These are phyloP conservation scores for Microbotryomycetes sp. DNA, from an alignment of 1,284 basidiomycete species.

Conservation along the genomic window DNA sequence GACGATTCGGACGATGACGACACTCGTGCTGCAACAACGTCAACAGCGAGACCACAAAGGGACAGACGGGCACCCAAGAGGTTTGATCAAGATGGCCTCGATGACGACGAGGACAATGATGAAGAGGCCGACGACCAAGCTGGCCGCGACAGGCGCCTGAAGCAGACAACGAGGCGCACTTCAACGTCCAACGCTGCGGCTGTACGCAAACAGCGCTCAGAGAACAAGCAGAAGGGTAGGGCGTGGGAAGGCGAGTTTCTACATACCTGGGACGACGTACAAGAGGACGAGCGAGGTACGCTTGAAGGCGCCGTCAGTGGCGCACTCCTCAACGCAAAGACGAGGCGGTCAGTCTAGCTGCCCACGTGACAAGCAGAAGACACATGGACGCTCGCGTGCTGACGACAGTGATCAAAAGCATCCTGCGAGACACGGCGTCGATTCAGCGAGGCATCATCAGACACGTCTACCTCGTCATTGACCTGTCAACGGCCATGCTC, in stretches of 20 bases:
- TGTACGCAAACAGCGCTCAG: slow-evolving; percentile 32
- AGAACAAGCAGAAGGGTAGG: slow-evolving; percentile 49
- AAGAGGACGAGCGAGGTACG: slow-evolving; percentile 90
- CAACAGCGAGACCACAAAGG: not conserved
- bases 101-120: not conserved
- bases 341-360: slow-evolving; percentile 57
- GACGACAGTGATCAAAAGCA: slow-evolving; percentile 2
- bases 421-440: slow-evolving; percentile 67
- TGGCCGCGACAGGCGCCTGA: not conserved
- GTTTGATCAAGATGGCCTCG: not conserved
- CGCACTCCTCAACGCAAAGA: slow-evolving; percentile 72
- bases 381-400: not conserved
- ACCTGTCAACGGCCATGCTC: slow-evolving; percentile 84
- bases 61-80: not conserved
- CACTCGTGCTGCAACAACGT: not conserved
- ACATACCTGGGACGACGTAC: slow-evolving; percentile 91
- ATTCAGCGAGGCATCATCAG: slow-evolving; percentile 93
- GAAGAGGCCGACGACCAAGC: slow-evolving; percentile 2
- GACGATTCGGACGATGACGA: not conserved
- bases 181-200: not conserved
- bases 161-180: not conserved
- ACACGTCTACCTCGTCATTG: slow-evolving; percentile 82
- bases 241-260: slow-evolving; percentile 95
- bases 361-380: not conserved
- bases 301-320: slow-evolving; percentile 83